Conservation (phyloP, 2,329 filamentous ascomycete genomes). For the Cladosporium phlei region DNA sequence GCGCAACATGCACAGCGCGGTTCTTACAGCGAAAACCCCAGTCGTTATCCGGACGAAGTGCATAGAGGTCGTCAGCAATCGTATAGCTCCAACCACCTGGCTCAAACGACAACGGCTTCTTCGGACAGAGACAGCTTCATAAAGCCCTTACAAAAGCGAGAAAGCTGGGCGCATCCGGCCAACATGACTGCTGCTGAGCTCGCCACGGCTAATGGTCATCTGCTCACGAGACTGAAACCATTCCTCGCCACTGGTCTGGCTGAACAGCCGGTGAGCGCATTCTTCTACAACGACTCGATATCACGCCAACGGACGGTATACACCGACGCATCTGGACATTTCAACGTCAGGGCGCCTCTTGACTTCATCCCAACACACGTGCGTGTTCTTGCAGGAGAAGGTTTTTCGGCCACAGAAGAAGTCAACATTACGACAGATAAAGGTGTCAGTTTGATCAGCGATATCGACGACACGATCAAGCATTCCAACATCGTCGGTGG, state of each 20-base stretch:
- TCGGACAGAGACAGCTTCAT: slow-evolving; percentile 24
- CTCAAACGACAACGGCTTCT: slow-evolving; percentile 16
- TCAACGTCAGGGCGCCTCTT: slow-evolving; percentile 70
- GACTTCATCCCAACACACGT: slow-evolving; percentile 90
- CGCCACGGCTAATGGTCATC: slow-evolving; percentile 71
- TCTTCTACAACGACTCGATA: slow-evolving; percentile 84
- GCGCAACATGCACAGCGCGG: slow-evolving; percentile 64
- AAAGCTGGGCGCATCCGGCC: slow-evolving; percentile 47
- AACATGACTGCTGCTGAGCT: slow-evolving; percentile 75
- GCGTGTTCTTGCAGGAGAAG: slow-evolving; percentile 78
- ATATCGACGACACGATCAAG: slow-evolving; percentile 97
- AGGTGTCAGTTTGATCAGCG: slow-evolving; percentile 89
- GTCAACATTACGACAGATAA: slow-evolving; percentile 70
- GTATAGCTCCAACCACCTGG: neutral
- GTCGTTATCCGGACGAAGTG: neutral
- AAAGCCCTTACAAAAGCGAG: slow-evolving; percentile 43
- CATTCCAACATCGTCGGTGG: slow-evolving; percentile 85
- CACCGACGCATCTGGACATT: slow-evolving; percentile 88
- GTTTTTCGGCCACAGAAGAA: slow-evolving; percentile 73
- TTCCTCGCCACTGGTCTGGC: slow-evolving; percentile 83
- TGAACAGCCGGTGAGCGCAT: slow-evolving; percentile 75
- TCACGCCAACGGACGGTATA: slow-evolving; percentile 80
- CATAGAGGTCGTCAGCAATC: neutral
- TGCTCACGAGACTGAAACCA: slow-evolving; percentile 81
- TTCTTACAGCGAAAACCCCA: slow-evolving; percentile 61